Base-by-base conservation (phyloP, 78 protist species). In the Polysphondylium violaceum region DNA sequence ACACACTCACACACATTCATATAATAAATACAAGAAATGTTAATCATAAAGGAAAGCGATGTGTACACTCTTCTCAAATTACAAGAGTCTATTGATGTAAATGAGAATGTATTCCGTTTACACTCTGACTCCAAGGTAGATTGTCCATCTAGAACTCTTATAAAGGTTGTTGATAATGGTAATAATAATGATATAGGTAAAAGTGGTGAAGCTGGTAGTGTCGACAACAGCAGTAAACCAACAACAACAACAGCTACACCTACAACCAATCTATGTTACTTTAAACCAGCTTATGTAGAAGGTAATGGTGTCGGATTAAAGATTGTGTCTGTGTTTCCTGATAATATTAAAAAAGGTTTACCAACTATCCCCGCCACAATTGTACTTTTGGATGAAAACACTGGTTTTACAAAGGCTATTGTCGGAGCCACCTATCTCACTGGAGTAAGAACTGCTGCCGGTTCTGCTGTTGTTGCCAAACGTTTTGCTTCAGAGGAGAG, bases 311-410 rank as follows among this genome's bases (percentile, higher is more conserved):
- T 83, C 9, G 91, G 91, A 3, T 21, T 56, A 3, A 83, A 83
- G 43, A 31, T 83, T 21, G 91, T 83, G 2, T 31, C 56, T 27
- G 36, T 65, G 11, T 47, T 56, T 27, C 51, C 40, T 16, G 68
- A 25, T 7, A 88, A 88, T 63, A 40, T 4, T 0, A 21, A 76
- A 0, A 64, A 40, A 29, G 55, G 50, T 5, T 51, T 53, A 21
- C 94, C 94, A n/a, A 65, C 76, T 23, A 78, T 67, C 14, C 94
- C 94, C 0, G 87, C 87, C 11, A 76, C 94, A 0, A 67, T 88
- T 3, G 8, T 63, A 16, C 50, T 88, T 41, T 19, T 65, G 9
- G 94, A 88, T 55, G 50, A 23, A 0, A 41, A 35, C 21, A 76
- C 65, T 19, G 94, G 94, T 11, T 6, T 72, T 0, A 44, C 73